Evolutionary conservation across 192 early-diverging fungal species (phyloP).

Genomic region (Podila clonocystis): DNA sequence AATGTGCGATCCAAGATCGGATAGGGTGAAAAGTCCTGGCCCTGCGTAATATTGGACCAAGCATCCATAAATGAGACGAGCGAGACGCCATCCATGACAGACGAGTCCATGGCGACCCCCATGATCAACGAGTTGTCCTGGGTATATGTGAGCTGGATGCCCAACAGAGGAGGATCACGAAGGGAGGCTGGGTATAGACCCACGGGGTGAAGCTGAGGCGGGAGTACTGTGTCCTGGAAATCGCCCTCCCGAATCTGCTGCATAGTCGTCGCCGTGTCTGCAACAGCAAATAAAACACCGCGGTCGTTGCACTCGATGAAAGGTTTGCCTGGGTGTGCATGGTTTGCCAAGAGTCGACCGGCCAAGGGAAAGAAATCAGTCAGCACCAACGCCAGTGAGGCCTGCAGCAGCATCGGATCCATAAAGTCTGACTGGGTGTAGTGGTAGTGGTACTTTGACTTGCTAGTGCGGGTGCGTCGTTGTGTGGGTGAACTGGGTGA

Average conservation of each 20-base stretch:
- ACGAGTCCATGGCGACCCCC: constrained; percentile 47
- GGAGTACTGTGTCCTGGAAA: constrained; percentile 37
- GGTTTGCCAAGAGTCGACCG: constrained; percentile 13
- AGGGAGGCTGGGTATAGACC: constrained; percentile 47
- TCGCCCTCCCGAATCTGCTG: constrained; percentile 26
- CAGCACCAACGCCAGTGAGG: constrained; percentile 46
- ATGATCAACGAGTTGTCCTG: constrained; percentile 43
- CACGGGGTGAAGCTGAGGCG: constrained; percentile 41
- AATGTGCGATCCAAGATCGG: constrained; percentile 35
- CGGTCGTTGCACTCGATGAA: constrained; percentile 50
- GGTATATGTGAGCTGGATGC: constrained; percentile 47
- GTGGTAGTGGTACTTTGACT: constrained; percentile 29
- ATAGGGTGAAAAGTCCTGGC: constrained; percentile 44
- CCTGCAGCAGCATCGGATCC: constrained; percentile 49
- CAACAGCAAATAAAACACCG: constrained; percentile 46
- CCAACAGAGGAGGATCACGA: constrained; percentile 40
- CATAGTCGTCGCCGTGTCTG: constrained; percentile 30
- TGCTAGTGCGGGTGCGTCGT: neutral
- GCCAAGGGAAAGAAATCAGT: constrained; percentile 46
- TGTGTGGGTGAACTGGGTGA: constrained; percentile 8
- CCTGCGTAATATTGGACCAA: constrained; percentile 48
- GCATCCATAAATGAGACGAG: constrained; percentile 48
- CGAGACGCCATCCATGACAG: constrained; percentile 43
- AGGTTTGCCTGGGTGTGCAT: constrained; percentile 3
- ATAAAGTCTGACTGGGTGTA: constrained; percentile 39